Percentiles rank a stretch among this genome's conserved stretches.
These are phyloP conservation scores for Eucalyptus curtisii DNA, from an alignment of 345 rosid genomes.

Conservation along the genomic window DNA sequence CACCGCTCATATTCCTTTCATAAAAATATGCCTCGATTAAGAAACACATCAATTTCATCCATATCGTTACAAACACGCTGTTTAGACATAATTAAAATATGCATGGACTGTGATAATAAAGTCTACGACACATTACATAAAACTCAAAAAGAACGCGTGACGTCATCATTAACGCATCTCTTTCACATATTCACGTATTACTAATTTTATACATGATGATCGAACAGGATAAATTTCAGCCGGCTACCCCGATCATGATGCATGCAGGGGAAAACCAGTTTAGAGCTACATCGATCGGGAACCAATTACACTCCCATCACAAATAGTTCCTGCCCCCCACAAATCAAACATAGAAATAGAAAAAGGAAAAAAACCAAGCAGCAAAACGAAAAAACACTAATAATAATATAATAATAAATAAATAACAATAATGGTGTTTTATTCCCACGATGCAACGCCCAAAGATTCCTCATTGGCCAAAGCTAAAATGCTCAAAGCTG, in stretches of 20 bases:
- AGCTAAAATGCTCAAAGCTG: neutral
- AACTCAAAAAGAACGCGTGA: fast-evolving
- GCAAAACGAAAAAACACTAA: neutral
- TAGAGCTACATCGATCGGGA: neutral
- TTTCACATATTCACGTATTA: neutral
- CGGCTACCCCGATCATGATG: fast-evolving
- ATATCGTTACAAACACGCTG: fast-evolving
- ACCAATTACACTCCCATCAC: neutral
- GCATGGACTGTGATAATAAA: neutral
- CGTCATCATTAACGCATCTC: fast-evolving
- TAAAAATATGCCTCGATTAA: neutral
- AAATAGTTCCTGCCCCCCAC: neutral
- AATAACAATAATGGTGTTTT: neutral
- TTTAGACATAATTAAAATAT: neutral
- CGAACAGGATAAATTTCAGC: fast-evolving
- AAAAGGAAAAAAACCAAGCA: neutral
- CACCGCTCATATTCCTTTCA: neutral
- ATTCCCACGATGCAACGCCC: neutral
- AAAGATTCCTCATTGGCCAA: neutral
- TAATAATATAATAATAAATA: neutral
- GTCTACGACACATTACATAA: neutral
- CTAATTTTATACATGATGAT: fast-evolving
- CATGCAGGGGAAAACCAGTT: no score
- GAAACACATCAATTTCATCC: neutral
- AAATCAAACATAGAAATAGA: neutral